Evolutionary conservation across 192 early-diverging fungal genomes (phyloP).

Genomic region (Funneliformis mosseae): DNA sequence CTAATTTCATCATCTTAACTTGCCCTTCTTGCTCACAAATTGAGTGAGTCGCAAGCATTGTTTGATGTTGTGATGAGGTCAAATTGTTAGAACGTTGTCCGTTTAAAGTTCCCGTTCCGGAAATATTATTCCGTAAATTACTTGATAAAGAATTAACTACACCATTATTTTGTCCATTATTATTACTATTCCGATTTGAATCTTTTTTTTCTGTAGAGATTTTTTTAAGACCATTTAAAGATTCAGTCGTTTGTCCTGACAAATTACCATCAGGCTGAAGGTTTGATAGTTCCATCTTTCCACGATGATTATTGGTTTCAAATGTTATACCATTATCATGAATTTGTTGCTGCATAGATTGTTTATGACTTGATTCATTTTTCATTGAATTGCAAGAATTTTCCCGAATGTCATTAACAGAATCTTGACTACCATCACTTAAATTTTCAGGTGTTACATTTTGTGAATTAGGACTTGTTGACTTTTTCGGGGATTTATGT

Average conservation of each 20-base stretch:
- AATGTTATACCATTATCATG: background rate
- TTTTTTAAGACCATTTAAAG: background rate
- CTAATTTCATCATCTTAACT: constrained; percentile 25
- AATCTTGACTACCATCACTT: background rate
- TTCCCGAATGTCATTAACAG: background rate
- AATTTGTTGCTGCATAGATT: no score
- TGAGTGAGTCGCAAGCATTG: background rate
- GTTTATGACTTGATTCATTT: no score
- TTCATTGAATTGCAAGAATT: background rate
- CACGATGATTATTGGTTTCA: background rate
- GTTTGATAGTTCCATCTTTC: background rate
- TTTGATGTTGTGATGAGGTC: background rate
- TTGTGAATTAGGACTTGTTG: background rate
- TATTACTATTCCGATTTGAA: background rate
- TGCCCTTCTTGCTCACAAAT: background rate
- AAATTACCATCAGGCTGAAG: background rate
- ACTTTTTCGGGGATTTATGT: background rate
- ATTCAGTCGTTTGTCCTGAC: background rate
- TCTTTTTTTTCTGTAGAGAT: background rate
- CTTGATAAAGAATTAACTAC: background rate
- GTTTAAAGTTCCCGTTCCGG: background rate
- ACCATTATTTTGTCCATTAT: background rate
- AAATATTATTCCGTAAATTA: background rate
- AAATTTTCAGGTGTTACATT: background rate
- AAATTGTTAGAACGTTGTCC: background rate